Conservation (phyloP, 192 early-diverging fungal genomes). For the Entomortierella chlamydospora region DNA sequence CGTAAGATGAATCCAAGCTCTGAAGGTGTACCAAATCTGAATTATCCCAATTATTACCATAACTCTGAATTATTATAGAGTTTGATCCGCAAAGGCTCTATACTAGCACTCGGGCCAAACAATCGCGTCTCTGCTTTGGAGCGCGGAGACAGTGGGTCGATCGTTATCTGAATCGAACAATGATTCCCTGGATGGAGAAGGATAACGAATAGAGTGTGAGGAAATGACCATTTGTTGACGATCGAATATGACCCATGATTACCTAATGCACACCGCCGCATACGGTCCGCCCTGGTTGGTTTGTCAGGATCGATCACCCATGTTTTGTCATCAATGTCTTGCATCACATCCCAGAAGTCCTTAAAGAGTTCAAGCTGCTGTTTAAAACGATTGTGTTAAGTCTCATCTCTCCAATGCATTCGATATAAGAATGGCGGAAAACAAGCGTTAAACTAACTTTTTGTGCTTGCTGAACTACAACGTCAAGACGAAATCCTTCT, state of each 20-base stretch:
- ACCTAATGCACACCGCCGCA: constrained; percentile 53
- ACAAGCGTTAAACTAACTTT: constrained; percentile 3
- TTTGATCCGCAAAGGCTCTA: constrained; percentile 46
- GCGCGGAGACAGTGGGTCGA: constrained; percentile 28
- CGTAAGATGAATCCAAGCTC: no score
- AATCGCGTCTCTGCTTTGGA: constrained; percentile 30
- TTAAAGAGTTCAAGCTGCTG: constrained; percentile 31
- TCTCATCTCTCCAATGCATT: no score
- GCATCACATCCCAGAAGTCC: constrained; percentile 53
- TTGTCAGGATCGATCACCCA: constrained; percentile 55
- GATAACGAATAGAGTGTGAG: neutral
- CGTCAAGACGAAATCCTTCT: neutral
- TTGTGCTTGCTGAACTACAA: constrained; percentile 17
- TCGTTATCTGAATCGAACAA: constrained; percentile 43
- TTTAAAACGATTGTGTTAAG: no score
- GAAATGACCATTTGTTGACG: neutral
- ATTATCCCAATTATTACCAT: constrained; percentile 15
- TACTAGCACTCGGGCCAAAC: constrained; percentile 23
- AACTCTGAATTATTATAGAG: constrained; percentile 20
- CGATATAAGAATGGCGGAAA: neutral
- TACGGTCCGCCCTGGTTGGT: constrained; percentile 37
- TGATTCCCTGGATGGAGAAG: constrained; percentile 43
- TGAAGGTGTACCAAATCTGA: no score
- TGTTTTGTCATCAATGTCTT: constrained; percentile 49
- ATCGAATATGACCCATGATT: neutral